Evolutionary conservation across 306 rosid genomes (phyloP), one percentile per base, ranked within the genome.

Genomic region (Rosa rugosa): DNA sequence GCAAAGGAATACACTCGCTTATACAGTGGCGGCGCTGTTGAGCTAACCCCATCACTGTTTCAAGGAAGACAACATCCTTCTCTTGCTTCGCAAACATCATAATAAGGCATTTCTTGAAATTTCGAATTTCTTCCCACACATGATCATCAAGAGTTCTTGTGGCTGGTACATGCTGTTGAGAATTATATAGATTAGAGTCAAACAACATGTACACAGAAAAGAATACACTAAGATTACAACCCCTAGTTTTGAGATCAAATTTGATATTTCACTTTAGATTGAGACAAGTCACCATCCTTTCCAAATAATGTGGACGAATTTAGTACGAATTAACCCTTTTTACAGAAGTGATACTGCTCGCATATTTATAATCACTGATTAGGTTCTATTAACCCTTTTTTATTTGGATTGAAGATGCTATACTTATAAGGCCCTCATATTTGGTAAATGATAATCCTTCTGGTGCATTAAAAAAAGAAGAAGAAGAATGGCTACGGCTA

Each of bases 21-120:
- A 90, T 80, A 80, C 97, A 95, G 73, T 89, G 99, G 8, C 91
- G 83, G 1, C 91, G 89, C 68, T 95, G 94, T 75, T 95, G 88
- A 25, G 93, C 89, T 85, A 95, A 95, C 49, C 88, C 90, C 90
- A 92, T 83, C 79, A 89, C 96, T 41, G 99, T 95, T 85, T 92
- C 96, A 50, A 95, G 99, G 84, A 95, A 95, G 65, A 95, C 92
- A 0, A 86, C 92, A 12, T 95, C 97, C 85, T 88, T 91, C 81
- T 88, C 97, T 87, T 95, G 95, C 86, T 89, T 81, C 23, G 91
- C 90, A 80, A 92, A 95, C 98, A 95, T 92, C 94, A 92, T 91
- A 73, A 95, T 89, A 45, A 95, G 92, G 82, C 99, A 92, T 83
- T 95, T 95, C 87, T 90, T 95, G 91, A 92, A 95, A 81, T 95